Base-by-base conservation (phyloP, 768 basidiomycete genomes). In the Collybia mongolica region DNA sequence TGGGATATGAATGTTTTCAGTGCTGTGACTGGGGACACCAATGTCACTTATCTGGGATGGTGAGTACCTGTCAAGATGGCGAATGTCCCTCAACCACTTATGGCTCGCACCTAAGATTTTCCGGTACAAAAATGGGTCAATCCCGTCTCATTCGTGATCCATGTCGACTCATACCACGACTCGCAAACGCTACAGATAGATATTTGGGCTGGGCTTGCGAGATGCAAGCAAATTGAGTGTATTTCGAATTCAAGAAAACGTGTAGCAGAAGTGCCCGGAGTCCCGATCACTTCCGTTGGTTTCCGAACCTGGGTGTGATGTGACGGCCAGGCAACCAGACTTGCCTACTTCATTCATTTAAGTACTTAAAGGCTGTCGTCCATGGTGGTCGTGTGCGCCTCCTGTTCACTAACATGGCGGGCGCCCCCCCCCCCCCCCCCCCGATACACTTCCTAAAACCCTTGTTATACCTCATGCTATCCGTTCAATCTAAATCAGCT, bases 231-330 rank as follows among this genome's bases (percentile, higher is more conserved):
- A 43, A 1, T 24, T 20, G 39, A 22, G n/a, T 24, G 19, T n/a
- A 20, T 41, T 11, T 41, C 39, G 39, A 15, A 23, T 43, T 15
- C 4, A 19, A 23, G 41, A 20, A 26, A 23, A 43, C 41, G 41
- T 24, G 23, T 11, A 14, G 23, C 7, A 23, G 17, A 9, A 23
- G 41, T 20, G 35, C 44, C 37, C 50, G 49, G 39, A 38, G 58
- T 58, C 67, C 69, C 55, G 58, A 60, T 58, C 60, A 47, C 50
- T 64, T 60, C 70, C 70, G 69, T 67, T 57, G 42, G 56, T 54
- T 62, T 65, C 61, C 68, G 66, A 62, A 66, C 54, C 59, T 60
- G 57, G 35, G 60, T 53, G 58, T 63, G 60, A 61, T 59, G 54
- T 56, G 55, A 57, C 54, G 45, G 48, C 49, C 53, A 48, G 48